Base-by-base conservation (phyloP, 2,329 filamentous ascomycete genomes). In the Exophiala phaeomuriformis region DNA sequence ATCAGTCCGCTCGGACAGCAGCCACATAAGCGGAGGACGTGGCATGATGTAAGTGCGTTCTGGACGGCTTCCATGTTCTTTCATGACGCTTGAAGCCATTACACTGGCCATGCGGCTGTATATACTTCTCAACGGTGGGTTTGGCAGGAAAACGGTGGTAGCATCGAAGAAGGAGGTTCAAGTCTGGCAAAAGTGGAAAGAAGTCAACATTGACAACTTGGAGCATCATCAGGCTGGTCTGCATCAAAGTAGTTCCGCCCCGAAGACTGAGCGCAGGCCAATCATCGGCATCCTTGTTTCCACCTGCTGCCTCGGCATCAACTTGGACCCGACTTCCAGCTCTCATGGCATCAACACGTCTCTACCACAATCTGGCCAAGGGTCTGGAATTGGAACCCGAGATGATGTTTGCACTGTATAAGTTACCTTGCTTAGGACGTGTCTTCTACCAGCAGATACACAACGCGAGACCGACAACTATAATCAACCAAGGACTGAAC, bases 1-100 rank as follows among this genome's bases (percentile, higher is more conserved):
- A 51, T 51, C 49, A 45, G 19, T 32, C 33, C 40, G 49, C 42
- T 45, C 41, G 41, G 27, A 32, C 49, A 10, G 33, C 37, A 31
- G 5, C 31, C 19, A 27, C 28, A 5, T 30, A 29, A 30, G 3
- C 32, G 30, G 30, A 19, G 30, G 30, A 30, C 29, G 42, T 45
- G 29, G 12, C 39, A 41, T 41, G 39, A 41, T 41, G 19, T 19
- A 19, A 19, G 19, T 19, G 19, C 19, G 19, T 19, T 19, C 19
- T 19, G 19, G 19, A 19, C 19, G 19, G 19, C 19, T 19, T 19
- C 19, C 19, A 19, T 19, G 19, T 19, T 19, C 19, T 19, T 19
- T 19, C 19, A 19, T 19, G 19, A 19, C 19, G 19, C 19, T 19
- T 19, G 19, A 19, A 19, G 19, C 1, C 19, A 19, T 19, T 19